Percentiles rank a stretch among this genome's conserved stretches.
phyloP scores from a whole-genome alignment of 768 basidiomycete species.

The Suillus sp. region DNA sequence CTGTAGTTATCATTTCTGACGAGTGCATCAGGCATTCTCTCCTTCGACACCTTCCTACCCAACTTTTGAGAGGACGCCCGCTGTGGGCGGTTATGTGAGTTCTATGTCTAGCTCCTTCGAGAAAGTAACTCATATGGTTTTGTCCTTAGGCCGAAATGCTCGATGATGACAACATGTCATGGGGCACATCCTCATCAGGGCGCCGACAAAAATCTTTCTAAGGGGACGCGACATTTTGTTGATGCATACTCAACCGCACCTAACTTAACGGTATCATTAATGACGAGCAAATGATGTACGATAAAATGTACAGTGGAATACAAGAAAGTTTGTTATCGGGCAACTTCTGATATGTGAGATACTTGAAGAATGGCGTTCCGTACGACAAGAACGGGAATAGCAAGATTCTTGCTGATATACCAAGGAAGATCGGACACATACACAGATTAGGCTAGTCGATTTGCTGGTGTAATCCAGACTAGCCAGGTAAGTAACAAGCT shows the following conservation, averaged over 20 bases:
- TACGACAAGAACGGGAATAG: not conserved
- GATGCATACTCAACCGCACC: conserved; percentile 1
- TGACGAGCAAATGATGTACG: conserved; percentile 19
- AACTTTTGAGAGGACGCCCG: conserved; percentile 1
- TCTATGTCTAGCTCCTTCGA: not conserved
- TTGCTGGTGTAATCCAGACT: not conserved
- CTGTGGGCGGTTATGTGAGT: conserved; percentile 22
- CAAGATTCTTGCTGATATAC: not conserved
- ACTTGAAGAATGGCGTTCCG: not conserved
- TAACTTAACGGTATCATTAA: conserved; percentile 16
- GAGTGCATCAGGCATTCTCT: conserved; percentile 18
- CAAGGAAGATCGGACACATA: not conserved
- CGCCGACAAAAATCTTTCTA: conserved; percentile 14
- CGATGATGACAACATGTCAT: conserved; percentile 33
- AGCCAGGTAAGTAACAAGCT: not conserved
- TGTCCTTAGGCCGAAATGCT: conserved; percentile 29
- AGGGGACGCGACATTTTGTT: not conserved
- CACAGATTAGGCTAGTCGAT: not conserved
- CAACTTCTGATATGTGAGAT: not conserved
- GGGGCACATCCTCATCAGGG: conserved; percentile 16
- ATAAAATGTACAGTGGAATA: conserved; percentile 1
- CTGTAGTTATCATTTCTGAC: conserved; percentile 7
- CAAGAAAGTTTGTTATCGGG: not conserved
- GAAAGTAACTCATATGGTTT: not conserved
- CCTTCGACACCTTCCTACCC: conserved; percentile 11